phyloP scores from a whole-genome alignment of 352 stramenopile genomes.

The Peronospora farinosa region DNA sequence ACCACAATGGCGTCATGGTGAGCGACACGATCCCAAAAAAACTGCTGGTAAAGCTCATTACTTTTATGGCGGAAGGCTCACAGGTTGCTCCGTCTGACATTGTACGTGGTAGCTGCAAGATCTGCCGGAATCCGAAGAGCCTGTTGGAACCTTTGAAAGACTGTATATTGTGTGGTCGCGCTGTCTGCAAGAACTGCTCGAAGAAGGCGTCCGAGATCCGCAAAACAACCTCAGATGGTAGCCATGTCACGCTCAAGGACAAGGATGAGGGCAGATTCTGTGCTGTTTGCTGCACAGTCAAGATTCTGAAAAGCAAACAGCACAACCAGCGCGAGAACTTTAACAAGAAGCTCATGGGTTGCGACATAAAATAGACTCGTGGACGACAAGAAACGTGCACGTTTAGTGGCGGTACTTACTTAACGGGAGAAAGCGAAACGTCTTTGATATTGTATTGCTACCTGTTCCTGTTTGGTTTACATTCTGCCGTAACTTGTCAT shows the following conservation, averaged over 20 bases:
- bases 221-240: slow-evolving; percentile 35
- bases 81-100: slow-evolving; percentile 51
- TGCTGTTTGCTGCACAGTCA: slow-evolving; percentile 71
- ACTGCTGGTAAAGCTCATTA: slow-evolving; percentile 68
- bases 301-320: slow-evolving; percentile 68
- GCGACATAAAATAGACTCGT: slow-evolving; percentile 53
- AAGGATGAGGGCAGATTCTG: slow-evolving; percentile 64
- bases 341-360: slow-evolving; percentile 72
- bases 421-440: slow-evolving; percentile 23
- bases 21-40: slow-evolving; percentile 75
- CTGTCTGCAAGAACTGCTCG: slow-evolving; percentile 80
- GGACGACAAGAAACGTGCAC: slow-evolving; percentile 2
- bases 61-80: slow-evolving; percentile 70
- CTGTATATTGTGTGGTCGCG: slow-evolving; percentile 68
- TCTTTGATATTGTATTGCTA: slow-evolving; percentile 32
- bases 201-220: slow-evolving; percentile 70
- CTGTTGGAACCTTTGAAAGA: slow-evolving; percentile 68
- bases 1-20: slow-evolving; percentile 72
- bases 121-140: slow-evolving; percentile 74
- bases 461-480: slow-evolving; percentile 3
- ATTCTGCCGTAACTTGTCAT: slow-evolving; percentile 2
- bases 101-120: slow-evolving; percentile 66
- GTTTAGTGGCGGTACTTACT: slow-evolving; percentile 27
- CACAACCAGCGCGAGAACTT: slow-evolving; percentile 67
- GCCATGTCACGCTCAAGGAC: slow-evolving; percentile 37